Conservation (phyloP, 2,329 filamentous ascomycete species). For the Diaporthe citriasiana region DNA sequence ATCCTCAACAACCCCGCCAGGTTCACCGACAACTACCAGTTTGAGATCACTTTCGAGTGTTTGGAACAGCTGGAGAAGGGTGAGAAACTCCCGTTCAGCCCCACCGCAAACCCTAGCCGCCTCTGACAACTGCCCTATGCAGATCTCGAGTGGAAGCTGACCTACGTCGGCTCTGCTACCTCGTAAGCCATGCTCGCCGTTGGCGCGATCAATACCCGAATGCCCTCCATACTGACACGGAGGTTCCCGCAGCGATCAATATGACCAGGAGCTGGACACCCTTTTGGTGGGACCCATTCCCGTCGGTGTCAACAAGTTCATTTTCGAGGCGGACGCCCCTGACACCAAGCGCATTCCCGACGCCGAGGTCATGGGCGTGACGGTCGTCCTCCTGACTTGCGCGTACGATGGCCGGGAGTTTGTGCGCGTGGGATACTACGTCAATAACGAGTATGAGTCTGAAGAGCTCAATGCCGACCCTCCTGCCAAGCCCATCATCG, state of each 20-base stretch:
- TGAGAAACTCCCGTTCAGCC: slow-evolving; percentile 54
- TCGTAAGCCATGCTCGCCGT: slow-evolving; percentile 73
- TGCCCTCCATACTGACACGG: slow-evolving; percentile 33
- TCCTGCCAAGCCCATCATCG: slow-evolving; percentile 90
- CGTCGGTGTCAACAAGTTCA: slow-evolving; percentile 97
- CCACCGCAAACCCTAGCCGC: not conserved
- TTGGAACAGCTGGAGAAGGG: slow-evolving; percentile 95
- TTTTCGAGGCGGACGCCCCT: slow-evolving; percentile 95
- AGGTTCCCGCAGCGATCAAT: slow-evolving; percentile 77
- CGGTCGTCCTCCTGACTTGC: slow-evolving; percentile 95
- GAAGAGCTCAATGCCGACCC: slow-evolving; percentile 91
- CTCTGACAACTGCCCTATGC: slow-evolving; percentile 32
- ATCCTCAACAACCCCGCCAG: slow-evolving; percentile 97
- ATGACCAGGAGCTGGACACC: slow-evolving; percentile 98
- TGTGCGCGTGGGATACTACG: slow-evolving; percentile 98
- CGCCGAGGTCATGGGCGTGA: slow-evolving; percentile 96
- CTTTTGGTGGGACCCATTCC: slow-evolving; percentile 98
- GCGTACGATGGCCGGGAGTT: slow-evolving; percentile 98
- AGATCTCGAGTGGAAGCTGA: slow-evolving; percentile 99
- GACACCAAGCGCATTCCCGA: slow-evolving; percentile 92
- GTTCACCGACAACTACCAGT: slow-evolving; percentile 93
- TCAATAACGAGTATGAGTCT: slow-evolving; percentile 98
- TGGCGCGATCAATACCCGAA: slow-evolving; percentile 26
- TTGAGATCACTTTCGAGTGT: slow-evolving; percentile 99
- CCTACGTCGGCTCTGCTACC: slow-evolving; percentile 97